Evolutionary conservation across 768 basidiomycete species (phyloP).

Genomic region (Agrocybe praecox): DNA sequence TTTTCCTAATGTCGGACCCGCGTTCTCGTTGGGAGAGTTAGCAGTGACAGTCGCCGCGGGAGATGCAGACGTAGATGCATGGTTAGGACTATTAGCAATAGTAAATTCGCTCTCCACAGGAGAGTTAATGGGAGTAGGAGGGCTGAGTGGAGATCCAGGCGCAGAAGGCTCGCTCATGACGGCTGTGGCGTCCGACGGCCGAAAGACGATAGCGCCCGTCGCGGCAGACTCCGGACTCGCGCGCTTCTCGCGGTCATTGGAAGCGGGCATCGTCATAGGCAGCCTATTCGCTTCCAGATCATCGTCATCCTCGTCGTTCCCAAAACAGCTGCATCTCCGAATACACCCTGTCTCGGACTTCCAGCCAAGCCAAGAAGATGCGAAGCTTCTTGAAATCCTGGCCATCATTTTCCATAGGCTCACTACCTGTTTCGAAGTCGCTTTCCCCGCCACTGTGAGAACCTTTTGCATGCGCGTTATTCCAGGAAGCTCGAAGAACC

Average conservation of each 20-base stretch:
- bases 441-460: not conserved
- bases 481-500: slow-evolving; percentile 28
- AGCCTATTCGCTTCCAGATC: slow-evolving; percentile 26
- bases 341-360: not conserved
- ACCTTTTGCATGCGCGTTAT: slow-evolving; percentile 16
- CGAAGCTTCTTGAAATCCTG: slow-evolving; percentile 6
- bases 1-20: slow-evolving; percentile 30
- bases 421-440: not conserved
- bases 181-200: slow-evolving; percentile 25
- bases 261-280: slow-evolving; percentile 18
- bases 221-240: slow-evolving; percentile 6
- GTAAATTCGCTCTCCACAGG: slow-evolving; percentile 24
- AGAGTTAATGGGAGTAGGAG: slow-evolving; percentile 19
- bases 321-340: not conserved
- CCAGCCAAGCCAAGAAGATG: not conserved
- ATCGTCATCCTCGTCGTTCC: slow-evolving; percentile 19
- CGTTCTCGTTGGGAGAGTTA: not conserved
- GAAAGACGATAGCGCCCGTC: not conserved
- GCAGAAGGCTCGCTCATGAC: slow-evolving; percentile 17
- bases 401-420: not conserved
- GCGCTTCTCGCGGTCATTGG: slow-evolving; percentile 8
- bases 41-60: not conserved
- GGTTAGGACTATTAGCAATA: not conserved
- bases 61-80: slow-evolving; percentile 3
- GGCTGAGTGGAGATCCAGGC: slow-evolving; percentile 2